Conservation (phyloP, 371 early-diverging fungal species). For the Umbelopsis sp. region DNA sequence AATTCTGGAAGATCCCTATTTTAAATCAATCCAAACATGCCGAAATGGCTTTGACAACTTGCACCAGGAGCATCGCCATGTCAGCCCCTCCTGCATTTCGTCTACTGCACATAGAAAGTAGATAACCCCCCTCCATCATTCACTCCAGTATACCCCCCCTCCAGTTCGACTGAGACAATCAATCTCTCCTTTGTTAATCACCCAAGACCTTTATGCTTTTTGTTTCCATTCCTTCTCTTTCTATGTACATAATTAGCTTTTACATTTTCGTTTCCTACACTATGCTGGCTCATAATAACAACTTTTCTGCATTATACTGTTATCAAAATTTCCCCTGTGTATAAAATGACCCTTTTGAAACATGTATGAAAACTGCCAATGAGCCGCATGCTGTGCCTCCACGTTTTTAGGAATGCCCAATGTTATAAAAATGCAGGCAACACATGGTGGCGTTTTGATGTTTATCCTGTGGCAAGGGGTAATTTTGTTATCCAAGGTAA, state of each 20-base stretch:
- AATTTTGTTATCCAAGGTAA: slow-evolving; percentile 40
- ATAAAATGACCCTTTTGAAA: no score
- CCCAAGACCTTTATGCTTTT: not conserved
- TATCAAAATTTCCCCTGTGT: not conserved
- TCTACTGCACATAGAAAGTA: slow-evolving; percentile 8
- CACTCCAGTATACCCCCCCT: slow-evolving; percentile 1
- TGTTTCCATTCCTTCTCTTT: not conserved
- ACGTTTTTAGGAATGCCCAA: not conserved
- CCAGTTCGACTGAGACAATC: not conserved
- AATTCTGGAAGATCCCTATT: slow-evolving; percentile 69
- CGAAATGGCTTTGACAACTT: slow-evolving; percentile 30
- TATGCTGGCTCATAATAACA: slow-evolving; percentile 16
- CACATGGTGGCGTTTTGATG: slow-evolving; percentile 1
- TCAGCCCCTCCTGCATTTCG: slow-evolving; percentile 12
- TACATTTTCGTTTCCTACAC: not conserved
- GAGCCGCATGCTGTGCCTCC: no score
- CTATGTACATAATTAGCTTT: slow-evolving; percentile 13
- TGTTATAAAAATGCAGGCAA: not conserved
- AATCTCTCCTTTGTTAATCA: not conserved
- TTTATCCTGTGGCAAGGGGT: not conserved
- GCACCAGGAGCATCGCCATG: slow-evolving; percentile 28
- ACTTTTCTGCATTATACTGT: not conserved
- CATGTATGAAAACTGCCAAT: no score
- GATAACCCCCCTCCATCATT: slow-evolving; percentile 3
- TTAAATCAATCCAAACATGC: slow-evolving; percentile 64